Percentiles rank a stretch among this genome's conserved stretches.
phyloP scores from a whole-genome alignment of 768 basidiomycete species.

The Chalciporus pseudorubinellus region DNA sequence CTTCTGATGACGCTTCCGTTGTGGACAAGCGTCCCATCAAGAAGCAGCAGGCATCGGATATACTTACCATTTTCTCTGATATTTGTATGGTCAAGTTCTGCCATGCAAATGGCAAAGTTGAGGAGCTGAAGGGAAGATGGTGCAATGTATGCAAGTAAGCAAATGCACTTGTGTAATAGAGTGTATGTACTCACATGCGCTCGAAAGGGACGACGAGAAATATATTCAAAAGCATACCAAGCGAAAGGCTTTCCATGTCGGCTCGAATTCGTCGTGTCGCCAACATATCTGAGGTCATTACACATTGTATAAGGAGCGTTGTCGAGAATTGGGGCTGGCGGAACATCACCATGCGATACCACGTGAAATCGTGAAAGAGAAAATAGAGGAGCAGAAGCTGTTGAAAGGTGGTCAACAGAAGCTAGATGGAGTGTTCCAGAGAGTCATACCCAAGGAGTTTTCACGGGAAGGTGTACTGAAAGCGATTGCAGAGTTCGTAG shows the following conservation, averaged over 20 bases:
- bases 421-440: not conserved
- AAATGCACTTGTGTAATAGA: not conserved
- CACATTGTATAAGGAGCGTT: not conserved
- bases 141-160: constrained; percentile 3
- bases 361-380: not conserved
- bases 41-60: not conserved
- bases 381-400: not conserved
- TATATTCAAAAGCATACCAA: not conserved
- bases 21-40: not conserved
- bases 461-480: constrained; percentile 9
- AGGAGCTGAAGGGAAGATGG: not conserved
- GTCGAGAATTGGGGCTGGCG: not conserved
- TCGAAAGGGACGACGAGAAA: not conserved
- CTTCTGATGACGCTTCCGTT: not conserved
- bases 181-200: not conserved
- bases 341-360: not conserved
- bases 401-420: not conserved
- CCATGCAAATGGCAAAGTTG: not conserved
- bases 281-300: constrained; percentile 3
- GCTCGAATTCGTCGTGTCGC: not conserved
- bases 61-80: constrained; percentile 2
- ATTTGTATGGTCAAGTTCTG: not conserved
- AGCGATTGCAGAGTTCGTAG: constrained; percentile 12
- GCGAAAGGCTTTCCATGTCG: constrained; percentile 2
- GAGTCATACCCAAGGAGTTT: constrained; percentile 1